phyloP scores from a whole-genome alignment of 495 filamentous ascomycete species.

The Penicillium bovifimosum region DNA sequence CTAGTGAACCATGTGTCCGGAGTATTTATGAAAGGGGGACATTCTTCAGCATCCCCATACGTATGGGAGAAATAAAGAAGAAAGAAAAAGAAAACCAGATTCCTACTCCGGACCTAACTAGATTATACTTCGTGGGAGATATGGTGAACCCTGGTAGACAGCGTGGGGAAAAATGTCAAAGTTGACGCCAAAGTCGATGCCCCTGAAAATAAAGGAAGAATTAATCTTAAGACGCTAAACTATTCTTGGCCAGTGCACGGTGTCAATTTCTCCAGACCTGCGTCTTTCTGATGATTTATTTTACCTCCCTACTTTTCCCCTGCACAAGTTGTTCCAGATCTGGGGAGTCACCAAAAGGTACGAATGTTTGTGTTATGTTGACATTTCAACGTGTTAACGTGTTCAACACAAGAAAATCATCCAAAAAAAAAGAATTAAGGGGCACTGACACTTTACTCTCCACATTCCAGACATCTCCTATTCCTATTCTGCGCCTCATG shows the following conservation, averaged over 20 bases:
- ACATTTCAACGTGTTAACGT: not conserved
- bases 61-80: not conserved
- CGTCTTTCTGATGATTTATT: not conserved
- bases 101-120: no score
- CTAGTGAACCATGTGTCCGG: constrained; percentile 9
- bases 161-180: no score
- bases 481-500: constrained; percentile 20
- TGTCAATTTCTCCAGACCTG: not conserved
- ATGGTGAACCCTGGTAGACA: not conserved
- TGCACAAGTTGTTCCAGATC: not conserved
- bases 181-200: not conserved
- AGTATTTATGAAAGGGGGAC: not conserved
- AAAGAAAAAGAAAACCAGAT: not conserved
- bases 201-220: not conserved
- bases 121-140: no score
- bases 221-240: constrained; percentile 5
- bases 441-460: constrained; percentile 10
- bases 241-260: not conserved
- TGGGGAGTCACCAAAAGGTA: not conserved
- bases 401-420: no score
- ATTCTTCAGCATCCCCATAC: not conserved
- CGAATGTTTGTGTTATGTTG: not conserved
- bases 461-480: constrained; percentile 16
- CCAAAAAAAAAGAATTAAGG: constrained; percentile 16
- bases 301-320: constrained; percentile 1